A percentile compares a stretch with the other conserved stretches of the same genome.
Conservation (phyloP, 345 rosid species). For the Brassica carinata region DNA sequence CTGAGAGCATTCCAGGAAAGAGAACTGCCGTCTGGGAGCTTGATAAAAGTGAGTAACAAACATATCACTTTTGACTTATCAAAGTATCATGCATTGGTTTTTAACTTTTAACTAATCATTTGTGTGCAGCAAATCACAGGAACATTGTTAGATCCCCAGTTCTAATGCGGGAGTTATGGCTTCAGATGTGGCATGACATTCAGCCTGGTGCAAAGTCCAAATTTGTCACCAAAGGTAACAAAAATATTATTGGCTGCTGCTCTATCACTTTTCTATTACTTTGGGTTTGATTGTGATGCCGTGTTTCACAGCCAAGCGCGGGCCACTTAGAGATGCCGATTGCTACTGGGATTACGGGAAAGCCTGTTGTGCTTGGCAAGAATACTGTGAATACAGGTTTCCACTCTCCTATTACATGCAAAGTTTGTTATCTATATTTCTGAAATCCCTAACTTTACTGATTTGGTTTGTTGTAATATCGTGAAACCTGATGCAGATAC, state of each 20-base stretch:
- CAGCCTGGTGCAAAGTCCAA: conserved; percentile 62
- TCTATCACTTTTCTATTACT: not conserved
- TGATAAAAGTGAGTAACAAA: conserved; percentile 70
- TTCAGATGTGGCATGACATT: conserved; percentile 97
- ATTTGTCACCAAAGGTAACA: conserved; percentile 87
- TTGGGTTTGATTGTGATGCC: conserved; percentile 17
- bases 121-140: conserved; percentile 89
- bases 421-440: not conserved
- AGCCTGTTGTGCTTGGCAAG: conserved; percentile 96
- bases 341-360: conserved; percentile 99
- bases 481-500: not conserved
- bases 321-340: conserved; percentile 88
- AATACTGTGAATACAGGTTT: conserved; percentile 95
- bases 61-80: conserved; percentile 8
- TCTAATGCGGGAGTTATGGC: conserved; percentile 98
- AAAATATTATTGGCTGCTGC: not conserved
- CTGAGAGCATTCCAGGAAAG: conserved; percentile 81
- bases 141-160: conserved; percentile 88
- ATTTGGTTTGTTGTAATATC: not conserved
- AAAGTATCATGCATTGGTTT: not conserved
- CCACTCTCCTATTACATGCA: conserved; percentile 16
- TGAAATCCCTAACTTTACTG: not conserved
- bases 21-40: conserved; percentile 99
- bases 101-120: not conserved
- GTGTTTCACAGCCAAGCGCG: conserved; percentile 70